Evolutionary conservation across 768 basidiomycete species (phyloP).

Genomic region (Phlebiopsis gigantea): DNA sequence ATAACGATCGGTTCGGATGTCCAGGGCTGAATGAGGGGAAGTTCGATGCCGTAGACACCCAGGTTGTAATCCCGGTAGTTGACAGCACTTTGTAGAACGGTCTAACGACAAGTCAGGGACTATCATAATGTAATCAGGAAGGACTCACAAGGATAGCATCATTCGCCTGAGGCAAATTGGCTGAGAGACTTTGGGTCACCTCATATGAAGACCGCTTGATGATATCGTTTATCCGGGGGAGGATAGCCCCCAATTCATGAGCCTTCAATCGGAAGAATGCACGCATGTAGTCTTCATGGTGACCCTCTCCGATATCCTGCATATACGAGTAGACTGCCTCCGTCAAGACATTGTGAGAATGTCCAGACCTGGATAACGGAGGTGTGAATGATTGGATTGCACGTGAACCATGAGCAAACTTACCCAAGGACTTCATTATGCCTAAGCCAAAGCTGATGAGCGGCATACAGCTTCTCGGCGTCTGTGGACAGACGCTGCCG

Average conservation of each 20-base stretch:
- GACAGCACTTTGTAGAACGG: constrained; percentile 63
- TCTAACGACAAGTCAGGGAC: constrained; percentile 34
- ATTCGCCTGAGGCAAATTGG: constrained; percentile 62
- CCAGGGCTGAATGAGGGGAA: constrained; percentile 76
- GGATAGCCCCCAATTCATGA: constrained; percentile 57
- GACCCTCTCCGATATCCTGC: constrained; percentile 45
- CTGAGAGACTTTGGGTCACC: constrained; percentile 37
- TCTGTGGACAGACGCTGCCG: constrained; percentile 73
- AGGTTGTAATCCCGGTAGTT: constrained; percentile 71
- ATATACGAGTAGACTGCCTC: constrained; percentile 70
- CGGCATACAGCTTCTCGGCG: constrained; percentile 83
- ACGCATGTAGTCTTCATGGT: constrained; percentile 73
- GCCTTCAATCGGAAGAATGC: constrained; percentile 77
- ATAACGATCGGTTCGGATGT: constrained; percentile 67
- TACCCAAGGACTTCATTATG: constrained; percentile 62
- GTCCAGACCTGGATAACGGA: constrained; percentile 38
- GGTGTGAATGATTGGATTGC: neutral
- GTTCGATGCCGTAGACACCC: constrained; percentile 71
- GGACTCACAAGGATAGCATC: constrained; percentile 58
- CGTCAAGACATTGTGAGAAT: constrained; percentile 58
- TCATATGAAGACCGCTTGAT: constrained; percentile 39
- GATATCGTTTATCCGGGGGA: constrained; percentile 54
- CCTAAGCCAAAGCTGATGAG: constrained; percentile 74
- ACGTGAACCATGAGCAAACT: constrained; percentile 24
- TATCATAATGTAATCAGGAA: neutral